Base-by-base conservation (phyloP, 164 flowering plant genomes). In the Vitis rupestris region DNA sequence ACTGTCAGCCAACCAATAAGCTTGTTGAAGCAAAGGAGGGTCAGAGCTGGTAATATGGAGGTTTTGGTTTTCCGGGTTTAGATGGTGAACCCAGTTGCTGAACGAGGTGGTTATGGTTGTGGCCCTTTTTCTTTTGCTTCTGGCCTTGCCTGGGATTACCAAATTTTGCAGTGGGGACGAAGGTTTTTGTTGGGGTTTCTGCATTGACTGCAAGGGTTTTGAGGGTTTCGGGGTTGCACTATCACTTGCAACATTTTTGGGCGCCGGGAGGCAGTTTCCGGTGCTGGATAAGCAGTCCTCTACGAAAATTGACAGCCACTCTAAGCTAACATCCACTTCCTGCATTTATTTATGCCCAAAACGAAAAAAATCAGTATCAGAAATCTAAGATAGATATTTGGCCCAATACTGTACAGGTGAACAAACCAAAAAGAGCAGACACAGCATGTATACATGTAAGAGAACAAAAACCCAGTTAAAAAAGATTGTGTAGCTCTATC, bases 1-100 rank as follows among this genome's bases (percentile, higher is more conserved):
- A 73, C 91, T 87, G 11, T 84, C 89, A 50, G 89, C 90, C 48
- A 88, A 64, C 92, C 90, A 86, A 59, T 81, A 73, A 19, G 86
- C 72, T 66, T 88, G 89, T 50, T 83, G 84, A 52, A 84, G 86
- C 71, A 85, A 63, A 59, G 82, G 89, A 14, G 86, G 84, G 81
- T 80, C 84, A 0, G 78, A 67, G 59, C 62, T 15, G 50, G 54
- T 71, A 70, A 75, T 62, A 30, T 73, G 65, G 60, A 64, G 64
- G 53, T 12, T 58, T 17, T 69, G 72, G 74, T 23, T 65, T 49
- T 61, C 66, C 57, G 70, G 76, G 72, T 74, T 70, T 31, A 49
- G 63, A 27, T 61, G 67, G 6, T 71, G 71, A 48, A 72, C 31
- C 83, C 75, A 75, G 16, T 57, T 64, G 48, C 61, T 63, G 16